These are phyloP conservation scores for Helminthosporium solani DNA, from an alignment of 2,329 filamentous ascomycete species.

Conservation along the genomic window DNA sequence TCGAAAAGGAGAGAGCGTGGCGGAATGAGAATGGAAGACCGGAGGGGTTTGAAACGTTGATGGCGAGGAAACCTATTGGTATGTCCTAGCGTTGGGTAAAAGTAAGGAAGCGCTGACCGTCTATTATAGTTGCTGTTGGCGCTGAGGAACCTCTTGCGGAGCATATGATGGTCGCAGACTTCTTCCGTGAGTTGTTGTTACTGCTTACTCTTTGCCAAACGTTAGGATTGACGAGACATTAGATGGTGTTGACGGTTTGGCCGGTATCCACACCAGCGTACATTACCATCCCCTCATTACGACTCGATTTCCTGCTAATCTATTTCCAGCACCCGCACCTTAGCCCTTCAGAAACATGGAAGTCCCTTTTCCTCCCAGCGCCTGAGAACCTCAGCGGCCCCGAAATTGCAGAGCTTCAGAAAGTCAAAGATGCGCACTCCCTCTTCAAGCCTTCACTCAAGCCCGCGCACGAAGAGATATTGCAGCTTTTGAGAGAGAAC, in stretches of 20 bases:
- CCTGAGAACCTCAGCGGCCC: conserved; percentile 33
- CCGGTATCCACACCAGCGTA: conserved; percentile 51
- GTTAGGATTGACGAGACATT: neutral
- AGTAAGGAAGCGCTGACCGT: neutral
- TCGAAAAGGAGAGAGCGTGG: conserved; percentile 88
- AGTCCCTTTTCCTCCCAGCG: conserved; percentile 44
- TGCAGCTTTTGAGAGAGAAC: conserved; percentile 80
- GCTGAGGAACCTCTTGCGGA: conserved; percentile 84
- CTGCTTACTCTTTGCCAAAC: neutral
- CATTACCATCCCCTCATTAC: neutral
- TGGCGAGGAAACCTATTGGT: conserved; percentile 69
- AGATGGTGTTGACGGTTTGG: conserved; percentile 53
- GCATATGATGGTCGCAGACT: conserved; percentile 66
- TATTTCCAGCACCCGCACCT: conserved; percentile 48
- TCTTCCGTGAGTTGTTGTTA: conserved; percentile 69
- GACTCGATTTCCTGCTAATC: conserved; percentile 5
- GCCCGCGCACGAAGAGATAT: conserved; percentile 80
- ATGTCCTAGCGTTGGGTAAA: conserved; percentile 1
- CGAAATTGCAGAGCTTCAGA: conserved; percentile 38
- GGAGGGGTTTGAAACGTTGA: conserved; percentile 72
- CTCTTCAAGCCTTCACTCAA: conserved; percentile 73
- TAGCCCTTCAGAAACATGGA: conserved; percentile 51
- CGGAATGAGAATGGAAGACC: conserved; percentile 66
- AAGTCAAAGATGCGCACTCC: conserved; percentile 44
- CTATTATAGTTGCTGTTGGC: conserved; percentile 68